Conservation (phyloP, 306 rosid genomes). For the Casuarina equisetifolia region DNA sequence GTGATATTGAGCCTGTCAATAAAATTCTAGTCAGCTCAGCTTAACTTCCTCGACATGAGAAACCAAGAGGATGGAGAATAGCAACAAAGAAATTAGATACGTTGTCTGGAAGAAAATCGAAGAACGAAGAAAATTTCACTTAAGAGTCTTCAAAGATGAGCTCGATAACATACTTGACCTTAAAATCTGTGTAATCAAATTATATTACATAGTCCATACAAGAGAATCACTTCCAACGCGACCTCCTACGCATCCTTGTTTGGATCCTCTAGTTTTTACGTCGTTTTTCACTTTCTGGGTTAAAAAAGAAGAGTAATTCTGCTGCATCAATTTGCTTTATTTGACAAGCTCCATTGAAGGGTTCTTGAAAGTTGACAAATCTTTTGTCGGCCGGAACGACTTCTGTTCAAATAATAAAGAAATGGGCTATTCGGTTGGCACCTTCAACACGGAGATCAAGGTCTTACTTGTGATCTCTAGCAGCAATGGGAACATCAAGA, state of each 20-base stretch:
- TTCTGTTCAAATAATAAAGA: neutral
- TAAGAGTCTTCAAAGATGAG: neutral
- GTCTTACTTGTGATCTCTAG: slow-evolving; percentile 25
- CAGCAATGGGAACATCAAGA: slow-evolving; percentile 39
- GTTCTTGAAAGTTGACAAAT: too few species aligned
- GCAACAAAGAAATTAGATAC: neutral
- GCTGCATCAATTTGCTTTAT: neutral
- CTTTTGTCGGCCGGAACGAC: too few species aligned
- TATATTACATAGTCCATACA: too few species aligned
- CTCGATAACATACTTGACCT: neutral
- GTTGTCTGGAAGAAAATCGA: neutral
- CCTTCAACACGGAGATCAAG: slow-evolving; percentile 38
- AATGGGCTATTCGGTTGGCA: slow-evolving; percentile 24
- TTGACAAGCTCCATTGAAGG: too few species aligned
- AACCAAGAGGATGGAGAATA: neutral
- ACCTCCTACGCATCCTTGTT: too few species aligned
- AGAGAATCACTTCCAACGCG: too few species aligned
- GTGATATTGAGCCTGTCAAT: slow-evolving; percentile 1
- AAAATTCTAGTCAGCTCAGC: neutral
- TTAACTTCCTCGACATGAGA: neutral
- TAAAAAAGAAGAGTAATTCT: too few species aligned
- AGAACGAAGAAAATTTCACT: neutral
- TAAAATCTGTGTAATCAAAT: too few species aligned
- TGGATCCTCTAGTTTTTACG: too few species aligned
- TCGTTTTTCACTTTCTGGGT: too few species aligned